Evolutionary conservation across 1,139 yeast genomes (phyloP).

Genomic region (Geotrichum australiense): DNA sequence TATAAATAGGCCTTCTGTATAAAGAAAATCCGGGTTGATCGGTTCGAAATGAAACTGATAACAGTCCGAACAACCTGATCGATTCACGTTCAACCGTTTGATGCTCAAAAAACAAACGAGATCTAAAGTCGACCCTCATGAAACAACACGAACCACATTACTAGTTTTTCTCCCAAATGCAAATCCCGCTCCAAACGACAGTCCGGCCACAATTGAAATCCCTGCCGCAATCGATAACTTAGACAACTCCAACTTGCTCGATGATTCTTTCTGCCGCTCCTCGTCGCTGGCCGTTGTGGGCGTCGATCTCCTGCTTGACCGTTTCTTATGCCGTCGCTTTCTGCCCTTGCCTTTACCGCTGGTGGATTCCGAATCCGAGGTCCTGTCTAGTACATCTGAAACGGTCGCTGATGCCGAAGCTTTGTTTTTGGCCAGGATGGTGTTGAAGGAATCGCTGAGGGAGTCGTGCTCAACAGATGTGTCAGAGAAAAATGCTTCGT

Average conservation of each 20-base stretch:
- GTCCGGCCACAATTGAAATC: constrained; percentile 28
- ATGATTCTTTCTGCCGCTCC: constrained; percentile 1
- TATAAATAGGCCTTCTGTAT: no score
- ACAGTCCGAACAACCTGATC: no score
- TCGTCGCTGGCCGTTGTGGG: not conserved
- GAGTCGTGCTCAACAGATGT: constrained; percentile 2
- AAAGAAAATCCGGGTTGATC: no score
- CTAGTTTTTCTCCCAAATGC: constrained; percentile 24
- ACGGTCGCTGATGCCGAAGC: not conserved
- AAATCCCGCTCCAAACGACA: constrained; percentile 31
- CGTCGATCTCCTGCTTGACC: not conserved
- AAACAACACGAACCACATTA: constrained; percentile 3
- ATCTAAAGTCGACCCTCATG: no score
- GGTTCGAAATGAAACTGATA: no score
- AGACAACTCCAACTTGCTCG: constrained; percentile 19
- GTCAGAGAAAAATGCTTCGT: not conserved
- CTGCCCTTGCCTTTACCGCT: no score
- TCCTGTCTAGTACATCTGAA: not conserved
- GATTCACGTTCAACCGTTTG: no score
- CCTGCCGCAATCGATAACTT: constrained; percentile 28
- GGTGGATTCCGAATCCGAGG: no score
- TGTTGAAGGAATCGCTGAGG: constrained; percentile 5
- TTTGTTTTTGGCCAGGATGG: constrained; percentile 2
- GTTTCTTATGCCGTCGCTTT: constrained; percentile 1
- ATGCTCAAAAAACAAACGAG: no score